phyloP scores from a whole-genome alignment of 306 rosid species.

The Oemleria cerasiformis region DNA sequence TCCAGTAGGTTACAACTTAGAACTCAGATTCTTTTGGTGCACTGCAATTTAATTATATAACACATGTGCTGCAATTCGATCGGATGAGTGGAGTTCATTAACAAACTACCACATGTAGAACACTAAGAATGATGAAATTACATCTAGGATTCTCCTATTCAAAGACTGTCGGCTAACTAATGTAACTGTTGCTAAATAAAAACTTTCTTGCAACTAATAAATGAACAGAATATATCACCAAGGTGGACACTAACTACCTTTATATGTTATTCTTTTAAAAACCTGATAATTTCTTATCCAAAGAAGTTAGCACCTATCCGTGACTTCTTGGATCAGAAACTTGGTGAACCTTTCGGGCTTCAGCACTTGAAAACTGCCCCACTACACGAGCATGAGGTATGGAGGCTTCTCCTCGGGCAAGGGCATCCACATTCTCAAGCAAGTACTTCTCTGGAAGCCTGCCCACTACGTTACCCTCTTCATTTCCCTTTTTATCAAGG shows the following conservation, averaged over 20 bases:
- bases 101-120: background rate
- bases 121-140: background rate
- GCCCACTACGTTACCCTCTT: slow-evolving; percentile 91
- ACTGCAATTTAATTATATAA: background rate
- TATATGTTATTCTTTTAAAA: slow-evolving; percentile 27
- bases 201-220: slow-evolving; percentile 16
- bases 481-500: slow-evolving; percentile 85
- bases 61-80: background rate
- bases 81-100: background rate
- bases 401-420: slow-evolving; percentile 66
- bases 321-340: slow-evolving; percentile 78
- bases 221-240: slow-evolving; percentile 14
- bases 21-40: background rate
- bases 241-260: slow-evolving; percentile 15
- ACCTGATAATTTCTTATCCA: slow-evolving; percentile 9
- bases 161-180: background rate
- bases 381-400: slow-evolving; percentile 87
- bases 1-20: background rate
- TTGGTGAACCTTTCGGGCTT: slow-evolving; percentile 85
- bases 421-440: slow-evolving; percentile 81
- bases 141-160: background rate
- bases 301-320: slow-evolving; percentile 24
- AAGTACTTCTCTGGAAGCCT: slow-evolving; percentile 77
- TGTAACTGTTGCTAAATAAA: background rate
- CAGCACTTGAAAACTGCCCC: slow-evolving; percentile 80